Percentiles rank a stretch among this genome's conserved stretches.
These are phyloP conservation scores for Aspergillus texensis DNA, from an alignment of 2,329 filamentous ascomycete species.

Conservation along the genomic window DNA sequence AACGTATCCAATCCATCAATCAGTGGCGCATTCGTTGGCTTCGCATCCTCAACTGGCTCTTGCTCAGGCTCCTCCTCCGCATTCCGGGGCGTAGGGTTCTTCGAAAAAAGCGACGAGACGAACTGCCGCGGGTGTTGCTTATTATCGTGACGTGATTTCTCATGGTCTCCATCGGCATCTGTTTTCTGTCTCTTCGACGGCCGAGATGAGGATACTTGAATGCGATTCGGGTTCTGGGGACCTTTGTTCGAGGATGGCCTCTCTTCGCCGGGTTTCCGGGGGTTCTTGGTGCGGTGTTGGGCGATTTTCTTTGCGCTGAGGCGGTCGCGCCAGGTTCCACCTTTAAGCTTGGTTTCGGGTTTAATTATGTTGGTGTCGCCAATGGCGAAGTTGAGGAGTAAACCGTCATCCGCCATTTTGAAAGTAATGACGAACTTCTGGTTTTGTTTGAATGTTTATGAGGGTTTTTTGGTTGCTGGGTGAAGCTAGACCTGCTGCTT, in stretches of 20 bases:
- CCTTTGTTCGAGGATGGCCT: not conserved
- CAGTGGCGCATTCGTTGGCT: slow-evolving; percentile 89
- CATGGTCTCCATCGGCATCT: slow-evolving; percentile 40
- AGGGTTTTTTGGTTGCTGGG: not conserved
- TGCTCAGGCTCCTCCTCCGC: slow-evolving; percentile 41
- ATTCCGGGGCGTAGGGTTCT: slow-evolving; percentile 76
- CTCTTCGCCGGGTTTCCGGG: slow-evolving; percentile 17
- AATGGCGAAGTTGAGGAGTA: slow-evolving; percentile 90
- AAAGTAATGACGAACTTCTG: not conserved
- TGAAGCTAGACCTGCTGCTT: slow-evolving; percentile 1
- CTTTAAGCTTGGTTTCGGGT: slow-evolving; percentile 69
- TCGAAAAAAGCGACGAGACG: slow-evolving; percentile 89
- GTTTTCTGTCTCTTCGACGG: slow-evolving; percentile 46
- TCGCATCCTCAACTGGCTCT: slow-evolving; percentile 44
- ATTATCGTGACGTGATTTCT: slow-evolving; percentile 23
- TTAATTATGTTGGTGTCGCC: slow-evolving; percentile 66
- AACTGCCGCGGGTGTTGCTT: slow-evolving; percentile 60
- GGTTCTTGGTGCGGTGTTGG: slow-evolving; percentile 54
- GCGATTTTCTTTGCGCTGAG: slow-evolving; percentile 74
- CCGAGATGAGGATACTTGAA: slow-evolving; percentile 33
- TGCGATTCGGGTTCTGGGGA: slow-evolving; percentile 37
- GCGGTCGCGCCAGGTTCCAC: slow-evolving; percentile 91
- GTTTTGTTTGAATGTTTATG: not conserved
- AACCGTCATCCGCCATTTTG: slow-evolving; percentile 87
- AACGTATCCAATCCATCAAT: slow-evolving; percentile 84